phyloP scores from a whole-genome alignment of 306 rosid genomes.

The Trifolium repens region DNA sequence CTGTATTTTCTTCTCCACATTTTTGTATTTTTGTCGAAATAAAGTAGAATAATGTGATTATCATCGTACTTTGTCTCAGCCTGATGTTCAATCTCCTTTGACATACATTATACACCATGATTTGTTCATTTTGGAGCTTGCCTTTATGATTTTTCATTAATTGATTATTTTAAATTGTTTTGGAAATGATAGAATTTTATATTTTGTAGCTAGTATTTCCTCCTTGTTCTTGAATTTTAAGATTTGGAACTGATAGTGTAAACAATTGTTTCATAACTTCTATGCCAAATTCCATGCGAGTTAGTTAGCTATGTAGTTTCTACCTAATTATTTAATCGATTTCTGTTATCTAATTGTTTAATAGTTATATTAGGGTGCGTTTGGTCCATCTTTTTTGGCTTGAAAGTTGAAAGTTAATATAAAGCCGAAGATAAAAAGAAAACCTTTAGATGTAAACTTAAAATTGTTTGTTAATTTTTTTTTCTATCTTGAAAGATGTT shows the following conservation, averaged over 20 bases:
- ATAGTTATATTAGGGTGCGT: neutral
- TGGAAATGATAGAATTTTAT: slow-evolving; percentile 16
- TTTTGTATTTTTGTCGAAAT: slow-evolving; percentile 16
- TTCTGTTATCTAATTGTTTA: neutral
- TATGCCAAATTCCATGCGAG: neutral
- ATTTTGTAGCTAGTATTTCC: neutral
- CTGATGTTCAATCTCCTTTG: too few species aligned
- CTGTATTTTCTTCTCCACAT: neutral
- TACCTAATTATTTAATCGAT: neutral
- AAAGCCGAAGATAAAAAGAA: neutral
- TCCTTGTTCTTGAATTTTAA: neutral
- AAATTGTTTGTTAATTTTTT: neutral
- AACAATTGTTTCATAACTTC: slow-evolving; percentile 9
- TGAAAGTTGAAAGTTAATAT: neutral
- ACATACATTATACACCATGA: too few species aligned
- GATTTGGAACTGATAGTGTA: slow-evolving; percentile 1
- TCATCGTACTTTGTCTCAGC: neutral
- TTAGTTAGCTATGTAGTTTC: neutral
- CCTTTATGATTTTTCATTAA: slow-evolving; percentile 2
- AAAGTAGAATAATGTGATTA: slow-evolving; percentile 10
- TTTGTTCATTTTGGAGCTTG: too few species aligned
- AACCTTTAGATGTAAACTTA: neutral
- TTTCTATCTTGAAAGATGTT: neutral
- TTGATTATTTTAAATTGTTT: slow-evolving; percentile 17
- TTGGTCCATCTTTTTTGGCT: neutral